A percentile compares a stretch with the other conserved stretches of the same genome.
Evolutionary conservation across 306 rosid genomes (phyloP).

Genomic region (Purshia tridentata): DNA sequence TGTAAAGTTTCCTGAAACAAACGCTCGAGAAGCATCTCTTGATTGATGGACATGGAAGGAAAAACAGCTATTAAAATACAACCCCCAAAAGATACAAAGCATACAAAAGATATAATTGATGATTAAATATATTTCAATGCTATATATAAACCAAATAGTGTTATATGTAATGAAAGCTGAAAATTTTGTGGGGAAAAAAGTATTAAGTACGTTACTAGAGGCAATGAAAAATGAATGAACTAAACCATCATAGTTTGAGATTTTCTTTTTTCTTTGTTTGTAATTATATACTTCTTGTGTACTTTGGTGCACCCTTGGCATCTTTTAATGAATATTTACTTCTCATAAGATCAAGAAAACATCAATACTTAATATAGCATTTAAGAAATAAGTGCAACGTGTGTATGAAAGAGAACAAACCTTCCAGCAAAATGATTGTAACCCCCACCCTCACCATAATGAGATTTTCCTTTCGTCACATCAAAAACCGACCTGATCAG

Average conservation of each 20-base stretch:
- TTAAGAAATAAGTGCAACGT: neutral
- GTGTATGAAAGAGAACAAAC: slow-evolving; percentile 32
- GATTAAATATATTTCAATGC: neutral
- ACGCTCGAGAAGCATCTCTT: slow-evolving; percentile 98
- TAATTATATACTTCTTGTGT: neutral
- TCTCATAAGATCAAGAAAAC: neutral
- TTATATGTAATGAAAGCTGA: neutral
- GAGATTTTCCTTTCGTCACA: slow-evolving; percentile 90
- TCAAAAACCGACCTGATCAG: slow-evolving; percentile 77
- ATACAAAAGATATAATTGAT: too few relatives aligned
- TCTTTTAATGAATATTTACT: neutral
- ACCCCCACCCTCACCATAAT: slow-evolving; percentile 87
- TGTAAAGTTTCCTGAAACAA: slow-evolving; percentile 96
- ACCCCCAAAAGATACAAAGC: neutral
- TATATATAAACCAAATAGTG: neutral
- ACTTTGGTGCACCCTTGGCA: neutral
- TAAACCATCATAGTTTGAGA: neutral
- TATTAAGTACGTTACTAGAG: neutral
- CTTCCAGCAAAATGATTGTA: slow-evolving; percentile 96
- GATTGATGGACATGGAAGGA: slow-evolving; percentile 14
- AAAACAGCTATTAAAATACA: slow-evolving; percentile 18
- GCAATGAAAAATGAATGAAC: neutral
- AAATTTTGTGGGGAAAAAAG: neutral
- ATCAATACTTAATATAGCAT: neutral
- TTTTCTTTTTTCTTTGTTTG: neutral